phyloP scores from a whole-genome alignment of 345 rosid species.

The Syzygium grande region DNA sequence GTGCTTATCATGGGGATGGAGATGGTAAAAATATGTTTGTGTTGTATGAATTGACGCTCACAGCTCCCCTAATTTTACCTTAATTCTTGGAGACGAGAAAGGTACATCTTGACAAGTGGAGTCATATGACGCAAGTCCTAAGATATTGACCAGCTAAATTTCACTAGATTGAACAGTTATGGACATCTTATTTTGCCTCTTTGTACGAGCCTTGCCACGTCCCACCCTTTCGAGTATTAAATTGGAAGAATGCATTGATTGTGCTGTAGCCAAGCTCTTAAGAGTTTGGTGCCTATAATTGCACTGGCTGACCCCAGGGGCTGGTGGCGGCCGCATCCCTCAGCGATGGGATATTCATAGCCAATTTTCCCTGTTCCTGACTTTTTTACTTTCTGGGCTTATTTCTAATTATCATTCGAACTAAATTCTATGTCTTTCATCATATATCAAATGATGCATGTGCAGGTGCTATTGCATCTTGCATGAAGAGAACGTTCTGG shows the following conservation, averaged over 20 bases:
- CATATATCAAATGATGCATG: background rate
- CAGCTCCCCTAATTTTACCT: background rate
- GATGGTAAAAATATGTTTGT: background rate
- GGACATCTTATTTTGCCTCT: background rate
- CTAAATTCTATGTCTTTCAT: background rate
- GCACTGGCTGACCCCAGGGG: background rate
- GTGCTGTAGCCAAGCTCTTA: background rate
- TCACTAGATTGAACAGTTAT: background rate
- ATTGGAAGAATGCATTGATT: background rate
- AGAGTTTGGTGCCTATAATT: background rate
- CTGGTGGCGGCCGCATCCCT: background rate
- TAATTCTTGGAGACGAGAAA: background rate
- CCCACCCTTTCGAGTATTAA: no score
- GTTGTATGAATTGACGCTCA: background rate
- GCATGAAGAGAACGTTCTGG: conserved; percentile 81
- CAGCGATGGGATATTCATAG: background rate
- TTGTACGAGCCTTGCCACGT: background rate
- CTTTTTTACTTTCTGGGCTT: background rate
- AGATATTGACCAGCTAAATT: background rate
- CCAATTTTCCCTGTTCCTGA: background rate
- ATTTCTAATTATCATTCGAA: background rate
- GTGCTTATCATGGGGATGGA: background rate
- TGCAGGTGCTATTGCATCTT: conserved; percentile 87
- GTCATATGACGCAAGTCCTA: background rate
- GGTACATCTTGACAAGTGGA: background rate